Conservation (phyloP, 2,329 filamentous ascomycete species). For the Xylariaceae sp. region DNA sequence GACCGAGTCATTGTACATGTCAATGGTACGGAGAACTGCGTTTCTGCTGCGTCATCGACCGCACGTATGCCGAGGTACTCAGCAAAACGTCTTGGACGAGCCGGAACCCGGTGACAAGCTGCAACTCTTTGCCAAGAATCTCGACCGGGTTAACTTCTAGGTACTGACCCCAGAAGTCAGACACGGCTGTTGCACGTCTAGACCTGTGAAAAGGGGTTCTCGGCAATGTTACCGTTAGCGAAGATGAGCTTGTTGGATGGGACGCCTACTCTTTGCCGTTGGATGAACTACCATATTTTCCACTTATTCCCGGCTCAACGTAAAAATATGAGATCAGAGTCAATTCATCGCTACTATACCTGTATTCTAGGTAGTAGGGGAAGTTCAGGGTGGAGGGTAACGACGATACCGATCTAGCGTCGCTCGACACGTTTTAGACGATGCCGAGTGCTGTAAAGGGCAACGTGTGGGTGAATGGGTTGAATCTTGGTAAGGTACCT, state of each 20-base stretch:
- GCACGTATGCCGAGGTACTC: slow-evolving; percentile 39
- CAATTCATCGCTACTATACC: slow-evolving; percentile 18
- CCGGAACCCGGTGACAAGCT: slow-evolving; percentile 38
- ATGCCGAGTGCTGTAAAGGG: slow-evolving; percentile 41
- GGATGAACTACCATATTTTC: slow-evolving; percentile 20
- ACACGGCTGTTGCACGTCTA: slow-evolving; percentile 30
- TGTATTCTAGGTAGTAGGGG: slow-evolving; percentile 30
- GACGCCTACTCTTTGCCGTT: slow-evolving; percentile 37
- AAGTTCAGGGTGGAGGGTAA: slow-evolving; percentile 26
- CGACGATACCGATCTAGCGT: slow-evolving; percentile 26
- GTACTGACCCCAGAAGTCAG: slow-evolving; percentile 35
- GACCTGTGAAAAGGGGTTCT: slow-evolving; percentile 46
- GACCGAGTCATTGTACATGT: slow-evolving; percentile 47
- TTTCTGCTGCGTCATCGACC: slow-evolving; percentile 48
- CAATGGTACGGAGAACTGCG: slow-evolving; percentile 37
- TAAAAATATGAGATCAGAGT: neutral
- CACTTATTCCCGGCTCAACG: slow-evolving; percentile 5
- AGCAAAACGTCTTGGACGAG: slow-evolving; percentile 32
- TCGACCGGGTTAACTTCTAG: slow-evolving; percentile 48
- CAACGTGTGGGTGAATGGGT: slow-evolving; percentile 43
- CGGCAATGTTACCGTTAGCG: slow-evolving; percentile 39
- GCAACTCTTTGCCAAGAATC: slow-evolving; percentile 45
- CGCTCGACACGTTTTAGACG: slow-evolving; percentile 34
- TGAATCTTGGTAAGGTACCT: slow-evolving; percentile 42
- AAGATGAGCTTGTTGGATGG: slow-evolving; percentile 33